Base-by-base conservation (phyloP, 768 basidiomycete genomes). In the Psilocybe subaeruginosa region DNA sequence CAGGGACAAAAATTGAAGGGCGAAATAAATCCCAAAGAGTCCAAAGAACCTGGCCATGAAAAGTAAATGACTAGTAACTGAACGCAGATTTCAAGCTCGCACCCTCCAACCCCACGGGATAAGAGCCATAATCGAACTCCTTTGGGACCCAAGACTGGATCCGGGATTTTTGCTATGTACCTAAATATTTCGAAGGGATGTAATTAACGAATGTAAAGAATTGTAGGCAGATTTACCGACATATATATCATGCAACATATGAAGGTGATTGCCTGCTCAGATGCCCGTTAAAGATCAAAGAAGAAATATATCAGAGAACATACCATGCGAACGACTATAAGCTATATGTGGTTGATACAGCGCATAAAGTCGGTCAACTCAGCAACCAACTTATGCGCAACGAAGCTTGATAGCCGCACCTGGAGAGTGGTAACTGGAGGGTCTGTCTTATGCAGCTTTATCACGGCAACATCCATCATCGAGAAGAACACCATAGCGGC, bases 141-240 rank as follows among this genome's bases (percentile, higher is more conserved):
- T 48, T 86, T 85, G 0, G 92, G 92, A 1, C 91, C 92, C 0
- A 88, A 66, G 30, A 87, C 71, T 0, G 90, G 90, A 68, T 93
- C 76, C 1, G 63, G 67, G 12, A 68, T 62, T 49, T 57, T 57
- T 46, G 56, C 45, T 8, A 35, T 19, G 19, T 31, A 37, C 56
- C 56, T 57, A 49, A 6, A 17, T 0, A 4, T 33, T 5, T 9
- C 8, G 31, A 37, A 12, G 11, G 16, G 1, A 46, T 23, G 23
- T 23, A 5, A 27, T 57, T 6, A 33, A 12, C 19, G 33, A 57
- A 33, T 0, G 35, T 30, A 1, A 87, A 76, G 69, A 88, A 90
- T 23, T 6, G 27, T 27, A 33, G 19, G 12, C 37, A 35, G 9
- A 30, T 30, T 43, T 19, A 33, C 61, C 7, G 37, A 83, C 82